phyloP scores from a whole-genome alignment of 2,329 filamentous ascomycete genomes.

The Lecanicillium sp. region DNA sequence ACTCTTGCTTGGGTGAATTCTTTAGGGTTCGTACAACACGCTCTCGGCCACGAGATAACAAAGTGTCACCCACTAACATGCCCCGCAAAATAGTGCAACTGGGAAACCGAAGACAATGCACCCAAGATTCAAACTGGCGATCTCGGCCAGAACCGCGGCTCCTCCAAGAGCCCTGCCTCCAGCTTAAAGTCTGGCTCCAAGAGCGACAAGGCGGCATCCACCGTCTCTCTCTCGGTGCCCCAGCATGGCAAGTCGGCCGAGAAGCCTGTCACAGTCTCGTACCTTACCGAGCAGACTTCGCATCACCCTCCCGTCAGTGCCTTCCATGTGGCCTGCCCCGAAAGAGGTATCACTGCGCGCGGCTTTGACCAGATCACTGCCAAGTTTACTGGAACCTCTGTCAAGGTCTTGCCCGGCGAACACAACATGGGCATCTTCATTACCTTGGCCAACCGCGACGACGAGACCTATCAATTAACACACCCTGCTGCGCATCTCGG shows the following conservation, averaged over 20 bases:
- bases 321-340: conserved; percentile 86
- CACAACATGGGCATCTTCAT: conserved; percentile 97
- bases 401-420: conserved; percentile 84
- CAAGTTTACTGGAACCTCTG: conserved; percentile 92
- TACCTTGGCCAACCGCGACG: conserved; percentile 65
- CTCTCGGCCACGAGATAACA: not conserved
- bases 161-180: conserved; percentile 34
- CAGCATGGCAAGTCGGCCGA: conserved; percentile 34
- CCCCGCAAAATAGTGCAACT: conserved; percentile 62
- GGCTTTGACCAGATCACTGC: conserved; percentile 95
- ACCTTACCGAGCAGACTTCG: conserved; percentile 94
- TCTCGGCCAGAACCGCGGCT: conserved; percentile 24
- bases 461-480: conserved; percentile 91
- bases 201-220: conserved; percentile 37
- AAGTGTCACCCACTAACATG: not conserved
- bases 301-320: conserved; percentile 97
- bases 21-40: conserved; percentile 62
- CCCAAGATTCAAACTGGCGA: conserved; percentile 51
- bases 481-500: conserved; percentile 91
- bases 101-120: conserved; percentile 78
- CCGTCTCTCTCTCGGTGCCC: conserved; percentile 42
- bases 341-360: conserved; percentile 77
- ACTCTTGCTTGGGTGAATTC: conserved; percentile 93
- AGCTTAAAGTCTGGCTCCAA: conserved; percentile 38
- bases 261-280: conserved; percentile 70